These are phyloP conservation scores for Agrocybe pediades DNA, from an alignment of 768 basidiomycete genomes.

Conservation along the genomic window DNA sequence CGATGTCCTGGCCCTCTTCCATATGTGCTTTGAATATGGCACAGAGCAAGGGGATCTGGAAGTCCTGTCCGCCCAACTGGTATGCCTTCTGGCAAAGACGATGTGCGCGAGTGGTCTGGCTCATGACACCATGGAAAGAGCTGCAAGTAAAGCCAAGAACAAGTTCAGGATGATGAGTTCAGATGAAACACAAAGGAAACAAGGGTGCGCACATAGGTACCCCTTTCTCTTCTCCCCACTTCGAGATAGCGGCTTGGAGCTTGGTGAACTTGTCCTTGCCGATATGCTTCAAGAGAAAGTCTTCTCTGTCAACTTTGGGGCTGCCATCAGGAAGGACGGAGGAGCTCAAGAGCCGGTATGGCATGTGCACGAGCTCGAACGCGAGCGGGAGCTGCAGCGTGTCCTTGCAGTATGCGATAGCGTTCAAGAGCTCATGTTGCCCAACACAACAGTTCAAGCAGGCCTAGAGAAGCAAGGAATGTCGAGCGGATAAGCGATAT, in stretches of 20 bases:
- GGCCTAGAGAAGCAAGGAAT: slow-evolving; percentile 29
- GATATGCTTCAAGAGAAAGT: slow-evolving; percentile 46
- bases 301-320: slow-evolving; percentile 39
- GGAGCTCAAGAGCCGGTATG: slow-evolving; percentile 48
- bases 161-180: neutral
- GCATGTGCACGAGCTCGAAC: slow-evolving; percentile 55
- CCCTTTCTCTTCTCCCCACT: slow-evolving; percentile 57
- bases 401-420: slow-evolving; percentile 49
- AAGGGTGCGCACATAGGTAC: slow-evolving; percentile 52
- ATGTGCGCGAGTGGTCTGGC: slow-evolving; percentile 71
- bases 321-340: slow-evolving; percentile 36
- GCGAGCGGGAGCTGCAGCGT: slow-evolving; percentile 46
- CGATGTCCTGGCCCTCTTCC: slow-evolving; percentile 64
- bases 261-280: slow-evolving; percentile 51
- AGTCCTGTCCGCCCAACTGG: slow-evolving; percentile 56
- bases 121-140: slow-evolving; percentile 58
- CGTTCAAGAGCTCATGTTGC: slow-evolving; percentile 53
- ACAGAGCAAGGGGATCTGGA: slow-evolving; percentile 59
- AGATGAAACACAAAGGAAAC: neutral
- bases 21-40: slow-evolving; percentile 68
- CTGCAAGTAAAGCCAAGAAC: slow-evolving; percentile 31
- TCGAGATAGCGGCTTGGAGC: slow-evolving; percentile 43
- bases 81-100: slow-evolving; percentile 72
- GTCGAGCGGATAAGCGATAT: slow-evolving; percentile 4
- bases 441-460: slow-evolving; percentile 56